Base-by-base conservation (phyloP, 805 yeast genomes). In the Zygosaccharomyces rouxii region DNA sequence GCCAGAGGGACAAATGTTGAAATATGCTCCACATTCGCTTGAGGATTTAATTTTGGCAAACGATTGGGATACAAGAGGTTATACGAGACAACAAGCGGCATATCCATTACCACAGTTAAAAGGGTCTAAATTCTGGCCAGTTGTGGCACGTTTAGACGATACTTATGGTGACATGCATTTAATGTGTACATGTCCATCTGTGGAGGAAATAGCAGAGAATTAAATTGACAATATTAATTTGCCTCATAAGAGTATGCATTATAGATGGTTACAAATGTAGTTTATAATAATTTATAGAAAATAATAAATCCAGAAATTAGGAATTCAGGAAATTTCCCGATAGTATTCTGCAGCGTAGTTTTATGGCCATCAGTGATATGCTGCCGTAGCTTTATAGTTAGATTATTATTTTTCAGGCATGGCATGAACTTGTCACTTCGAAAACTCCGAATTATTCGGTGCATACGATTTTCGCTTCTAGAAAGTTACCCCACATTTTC, bases 131-230 rank as follows among this genome's bases (percentile, higher is more conserved):
- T 86, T 89, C 66, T 94, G 99, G 99, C 98, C 99, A 33, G 76
- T 89, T 0, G 97, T 90, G 38, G 78, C 96, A 9, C 81, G 99
- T 68, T 78, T 92, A 47, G 96, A 94, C 66, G 99, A 94, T 64
- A 85, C 95, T 3, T 92, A 84, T 60, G 99, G 99, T 55, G 99
- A 94, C 66, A 74, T 84, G 77, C 83, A 94, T 71, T 76, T 92
- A 68, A 74, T 90, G 69, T 94, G 99, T 73, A 89, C 97, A 22
- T 92, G 99, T 72, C 94, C 94, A 28, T 75, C 85, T 3, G 92
- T 86, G 37, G 92, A 85, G 62, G 90, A 85, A 55, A 77, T 83
- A 54, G 86, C 80, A 14, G 48, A 55, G 29, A 63, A 59, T 35
- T 33, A 35, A 35, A 11, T 9, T 9, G 28, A 25, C 10, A 9